Base-by-base conservation (phyloP, 2,329 filamentous ascomycete species). In the Fusarium scirpi region DNA sequence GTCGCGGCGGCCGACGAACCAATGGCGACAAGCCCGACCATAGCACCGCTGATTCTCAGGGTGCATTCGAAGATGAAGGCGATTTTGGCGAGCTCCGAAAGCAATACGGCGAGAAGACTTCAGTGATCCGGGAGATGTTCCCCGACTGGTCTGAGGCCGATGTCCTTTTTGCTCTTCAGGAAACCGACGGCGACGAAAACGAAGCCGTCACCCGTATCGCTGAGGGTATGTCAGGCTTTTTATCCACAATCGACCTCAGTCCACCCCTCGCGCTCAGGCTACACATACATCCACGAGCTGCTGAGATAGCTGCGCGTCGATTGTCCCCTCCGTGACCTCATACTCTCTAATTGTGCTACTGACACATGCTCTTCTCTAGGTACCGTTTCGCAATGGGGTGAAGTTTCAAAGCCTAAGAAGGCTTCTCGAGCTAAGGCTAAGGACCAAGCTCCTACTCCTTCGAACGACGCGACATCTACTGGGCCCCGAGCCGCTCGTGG, bases 141-240 rank as follows among this genome's bases (percentile, higher is more conserved):
- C 90, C 93, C 65, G 92, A 94, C 82, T 98, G 95, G 96, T 95
- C 94, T 75, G 93, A 97, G 78, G 93, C 94, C 81, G 95, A 98
- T 81, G 89, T 98, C 70, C 90, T 98, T 71, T 96, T 96, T 80
- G 94, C 94, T 68, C 87, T 99, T 65, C 90, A 97, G 81, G 96
- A 99, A 85, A 92, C 91, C 60, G 88, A 93, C 76, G 93, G 92
- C 76, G 92, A 96, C 81, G 85, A 94, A 76, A 88, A 92, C 74
- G 83, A 88, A 75, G 89, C 92, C 72, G 92, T 93, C 78, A 90
- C 92, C 76, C 90, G 90, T 81, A 95, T 96, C 80, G 89, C 91
- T 76, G 91, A 94, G 82, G 92, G 92, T 94, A 85, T 67, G 80
- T 80, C 54, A 68, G 59, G 56, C 70, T 48, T 69, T 41, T 59